Evolutionary conservation across 495 filamentous ascomycete species (phyloP).

Genomic region (Haplographium delicatum): DNA sequence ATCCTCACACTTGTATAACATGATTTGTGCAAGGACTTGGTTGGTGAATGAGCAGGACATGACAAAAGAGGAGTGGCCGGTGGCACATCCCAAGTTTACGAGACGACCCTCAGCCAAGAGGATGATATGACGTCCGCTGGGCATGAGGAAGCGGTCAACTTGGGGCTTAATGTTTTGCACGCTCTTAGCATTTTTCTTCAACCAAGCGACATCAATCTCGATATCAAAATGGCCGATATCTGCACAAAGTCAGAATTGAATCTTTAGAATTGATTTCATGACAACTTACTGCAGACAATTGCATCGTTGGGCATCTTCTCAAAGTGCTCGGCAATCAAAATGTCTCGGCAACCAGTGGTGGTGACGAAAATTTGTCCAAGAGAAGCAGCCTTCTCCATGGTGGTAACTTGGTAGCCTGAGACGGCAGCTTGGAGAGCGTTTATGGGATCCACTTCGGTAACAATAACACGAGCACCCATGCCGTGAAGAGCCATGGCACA

Average conservation of each 20-base stretch:
- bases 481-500: slow-evolving; percentile 90
- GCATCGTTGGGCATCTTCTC: slow-evolving; percentile 97
- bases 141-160: slow-evolving; percentile 95
- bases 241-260: slow-evolving; percentile 29
- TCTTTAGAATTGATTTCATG: background rate
- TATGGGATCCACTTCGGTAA: slow-evolving; percentile 98
- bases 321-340: slow-evolving; percentile 88
- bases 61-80: slow-evolving; percentile 98
- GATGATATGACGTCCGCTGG: slow-evolving; percentile 93
- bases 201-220: slow-evolving; percentile 99
- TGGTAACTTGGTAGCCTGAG: slow-evolving; percentile 91
- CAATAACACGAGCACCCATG: slow-evolving; percentile 95
- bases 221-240: slow-evolving; percentile 99
- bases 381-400: slow-evolving; percentile 88
- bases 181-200: slow-evolving; percentile 88
- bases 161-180: slow-evolving; percentile 99
- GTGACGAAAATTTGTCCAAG: slow-evolving; percentile 97
- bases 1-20: slow-evolving; percentile 92
- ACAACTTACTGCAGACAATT: slow-evolving; percentile 93
- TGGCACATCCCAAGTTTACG: slow-evolving; percentile 98
- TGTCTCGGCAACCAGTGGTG: slow-evolving; percentile 98
- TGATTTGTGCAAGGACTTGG: slow-evolving; percentile 98
- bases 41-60: slow-evolving; percentile 99
- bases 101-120: slow-evolving; percentile 97
- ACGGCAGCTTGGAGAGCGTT: slow-evolving; percentile 98